These are phyloP conservation scores for Aegilops sharonensis DNA, from an alignment of 176 grass and related monocot species.

Conservation along the genomic window DNA sequence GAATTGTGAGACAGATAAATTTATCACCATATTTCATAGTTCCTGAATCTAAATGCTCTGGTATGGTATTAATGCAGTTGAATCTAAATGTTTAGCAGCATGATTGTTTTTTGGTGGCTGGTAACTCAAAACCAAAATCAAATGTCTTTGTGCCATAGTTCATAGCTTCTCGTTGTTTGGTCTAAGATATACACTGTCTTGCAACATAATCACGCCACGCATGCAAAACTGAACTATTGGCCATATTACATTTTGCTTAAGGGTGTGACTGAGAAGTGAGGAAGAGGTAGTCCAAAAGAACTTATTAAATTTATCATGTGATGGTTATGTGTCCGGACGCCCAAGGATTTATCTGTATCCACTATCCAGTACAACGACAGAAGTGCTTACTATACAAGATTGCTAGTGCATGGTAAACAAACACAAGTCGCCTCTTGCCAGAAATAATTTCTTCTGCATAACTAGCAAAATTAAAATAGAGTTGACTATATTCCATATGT, in stretches of 20 bases:
- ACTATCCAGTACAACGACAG: background rate
- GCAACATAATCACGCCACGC: background rate
- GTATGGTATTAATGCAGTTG: background rate
- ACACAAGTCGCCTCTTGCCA: background rate
- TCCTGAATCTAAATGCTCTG: background rate
- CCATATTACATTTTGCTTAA: background rate
- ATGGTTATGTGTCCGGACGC: background rate
- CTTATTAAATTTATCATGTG: background rate
- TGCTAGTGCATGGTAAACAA: background rate
- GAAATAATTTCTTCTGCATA: background rate
- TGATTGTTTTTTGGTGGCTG: background rate
- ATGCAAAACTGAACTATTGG: background rate
- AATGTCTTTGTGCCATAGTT: background rate
- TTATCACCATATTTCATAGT: background rate
- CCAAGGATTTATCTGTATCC: background rate
- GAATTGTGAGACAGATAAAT: background rate
- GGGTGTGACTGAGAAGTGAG: background rate
- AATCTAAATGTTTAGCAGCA: background rate
- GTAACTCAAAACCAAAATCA: background rate
- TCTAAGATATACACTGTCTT: background rate
- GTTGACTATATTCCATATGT: background rate
- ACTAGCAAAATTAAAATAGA: background rate
- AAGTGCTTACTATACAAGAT: background rate
- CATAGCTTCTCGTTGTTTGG: background rate
- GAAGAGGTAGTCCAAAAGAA: background rate